Conservation (phyloP, 164 flowering plant genomes). For the Kingdonia uniflora region DNA sequence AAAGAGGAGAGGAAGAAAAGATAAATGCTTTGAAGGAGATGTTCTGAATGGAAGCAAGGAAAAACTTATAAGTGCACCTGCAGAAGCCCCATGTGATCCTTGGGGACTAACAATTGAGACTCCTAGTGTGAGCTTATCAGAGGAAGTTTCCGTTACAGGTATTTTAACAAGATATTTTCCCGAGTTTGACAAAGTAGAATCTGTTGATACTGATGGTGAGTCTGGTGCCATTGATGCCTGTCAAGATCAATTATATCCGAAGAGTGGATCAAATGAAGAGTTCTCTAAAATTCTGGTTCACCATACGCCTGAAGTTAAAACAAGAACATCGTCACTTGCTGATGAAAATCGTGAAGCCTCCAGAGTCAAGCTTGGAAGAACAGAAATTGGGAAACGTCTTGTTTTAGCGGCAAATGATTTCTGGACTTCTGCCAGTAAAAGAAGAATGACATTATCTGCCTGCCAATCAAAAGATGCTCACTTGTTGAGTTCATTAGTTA, state of each 20-base stretch:
- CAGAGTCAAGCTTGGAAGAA: constrained; percentile 12
- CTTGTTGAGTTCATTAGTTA: constrained; percentile 11
- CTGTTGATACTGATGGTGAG: background rate
- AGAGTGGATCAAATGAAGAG: constrained; percentile 4
- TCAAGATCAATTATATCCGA: background rate
- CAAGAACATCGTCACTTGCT: background rate
- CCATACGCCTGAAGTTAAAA: background rate
- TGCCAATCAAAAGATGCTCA: constrained; percentile 14
- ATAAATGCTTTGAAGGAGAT: constrained; percentile 1
- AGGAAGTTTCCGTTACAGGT: constrained; percentile 30
- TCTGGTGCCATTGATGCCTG: constrained; percentile 1
- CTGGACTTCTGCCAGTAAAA: constrained; percentile 20
- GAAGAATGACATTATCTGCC: constrained; percentile 9
- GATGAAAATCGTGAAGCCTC: constrained; percentile 5
- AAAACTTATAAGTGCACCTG: background rate
- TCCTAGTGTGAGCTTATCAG: constrained; percentile 18
- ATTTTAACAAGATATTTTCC: constrained; percentile 38
- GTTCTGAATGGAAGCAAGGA: constrained; percentile 4
- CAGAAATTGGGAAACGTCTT: constrained; percentile 38
- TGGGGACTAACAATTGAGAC: background rate
- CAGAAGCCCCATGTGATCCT: background rate
- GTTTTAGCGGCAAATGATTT: constrained; percentile 32
- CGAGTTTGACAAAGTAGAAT: constrained; percentile 16
- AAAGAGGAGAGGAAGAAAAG: background rate
- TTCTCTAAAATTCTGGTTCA: constrained; percentile 6